These are phyloP conservation scores for Termitomyces bulborhizus DNA, from an alignment of 768 basidiomycete species.

Conservation along the genomic window DNA sequence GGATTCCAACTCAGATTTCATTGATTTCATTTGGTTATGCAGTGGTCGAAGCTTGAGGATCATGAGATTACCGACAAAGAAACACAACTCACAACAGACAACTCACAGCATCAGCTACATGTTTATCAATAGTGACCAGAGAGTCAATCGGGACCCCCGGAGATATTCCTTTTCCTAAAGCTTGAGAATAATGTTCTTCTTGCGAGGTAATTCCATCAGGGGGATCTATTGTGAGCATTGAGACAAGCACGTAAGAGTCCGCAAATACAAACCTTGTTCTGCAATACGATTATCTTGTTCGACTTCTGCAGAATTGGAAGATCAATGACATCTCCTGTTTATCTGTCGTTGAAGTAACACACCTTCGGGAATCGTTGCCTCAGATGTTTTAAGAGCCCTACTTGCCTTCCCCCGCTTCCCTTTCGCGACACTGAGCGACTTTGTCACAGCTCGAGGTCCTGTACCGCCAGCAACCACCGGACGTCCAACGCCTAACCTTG, in stretches of 20 bases:
- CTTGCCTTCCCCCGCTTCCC: constrained; percentile 45
- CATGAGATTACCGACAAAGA: neutral
- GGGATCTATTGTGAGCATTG: neutral
- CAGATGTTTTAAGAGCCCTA: constrained; percentile 40
- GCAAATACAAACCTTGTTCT: constrained; percentile 3
- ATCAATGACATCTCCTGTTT: neutral
- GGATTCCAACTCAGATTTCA: constrained; percentile 39
- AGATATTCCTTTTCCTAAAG: neutral
- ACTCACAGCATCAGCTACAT: constrained; percentile 29
- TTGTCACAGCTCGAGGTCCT: constrained; percentile 62
- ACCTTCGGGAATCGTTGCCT: constrained; percentile 58
- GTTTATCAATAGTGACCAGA: constrained; percentile 20
- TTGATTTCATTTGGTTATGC: constrained; percentile 39
- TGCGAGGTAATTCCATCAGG: neutral
- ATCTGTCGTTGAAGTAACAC: constrained; percentile 4
- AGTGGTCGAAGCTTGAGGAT: constrained; percentile 41
- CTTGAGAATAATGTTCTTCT: neutral
- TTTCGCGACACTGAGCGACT: constrained; percentile 44
- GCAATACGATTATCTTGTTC: constrained; percentile 9
- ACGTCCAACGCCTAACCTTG: constrained; percentile 64
- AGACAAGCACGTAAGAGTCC: neutral
- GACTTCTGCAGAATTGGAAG: constrained; percentile 8
- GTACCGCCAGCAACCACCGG: constrained; percentile 60
- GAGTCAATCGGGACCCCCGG: constrained; percentile 14
- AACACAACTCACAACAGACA: neutral